Evolutionary conservation across 305 asterid species (phyloP), one percentile per base, ranked within the genome.

Genomic region (Ajuga reptans): DNA sequence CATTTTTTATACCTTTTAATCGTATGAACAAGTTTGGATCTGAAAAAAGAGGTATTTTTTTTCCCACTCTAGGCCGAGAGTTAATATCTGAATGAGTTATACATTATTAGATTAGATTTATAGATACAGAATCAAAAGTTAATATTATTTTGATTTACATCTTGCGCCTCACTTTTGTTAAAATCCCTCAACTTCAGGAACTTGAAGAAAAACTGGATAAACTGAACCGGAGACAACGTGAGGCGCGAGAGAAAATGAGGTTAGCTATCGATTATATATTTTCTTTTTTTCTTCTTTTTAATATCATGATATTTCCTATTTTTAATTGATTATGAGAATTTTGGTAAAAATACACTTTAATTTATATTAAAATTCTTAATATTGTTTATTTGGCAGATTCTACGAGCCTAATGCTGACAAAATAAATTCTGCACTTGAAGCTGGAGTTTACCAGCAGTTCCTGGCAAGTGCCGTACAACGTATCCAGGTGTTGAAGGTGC

Each of bases 211-310:
- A 80, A 47, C 75, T 89, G 39, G 85, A 85, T 34, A 77, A 73
- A 61, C 83, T 89, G 71, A 77, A 56, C 8, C 65, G 81, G 45
- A 68, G 72, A 69, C 84, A 75, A 17, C 77, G 79, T 0, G 86
- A 77, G 72, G 66, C 86, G 1, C 78, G 59, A 12, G 86, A 87
- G 14, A 85, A 87, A 65, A 51, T 85, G 84, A 82, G 91, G 94
- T 82, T 10, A 55, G 15, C 36, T 24, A 24, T n/a, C n/a, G n/a
- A n/a, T n/a, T n/a, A 9, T 21, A 21, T 21, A 0, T 21, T 21
- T 21, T 21, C 27, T 21, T 21, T 59, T 31, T 11, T 34, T 3
- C 15, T 2, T 4, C 8, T 14, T 15, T 5, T 67, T 29, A n/a
- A 11, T 15, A 29, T 37, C n/a, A 0, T 5, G 49, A 1, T 21